These are phyloP conservation scores for Sclerotinia minor DNA, from an alignment of 2,329 filamentous ascomycete genomes.

Conservation along the genomic window DNA sequence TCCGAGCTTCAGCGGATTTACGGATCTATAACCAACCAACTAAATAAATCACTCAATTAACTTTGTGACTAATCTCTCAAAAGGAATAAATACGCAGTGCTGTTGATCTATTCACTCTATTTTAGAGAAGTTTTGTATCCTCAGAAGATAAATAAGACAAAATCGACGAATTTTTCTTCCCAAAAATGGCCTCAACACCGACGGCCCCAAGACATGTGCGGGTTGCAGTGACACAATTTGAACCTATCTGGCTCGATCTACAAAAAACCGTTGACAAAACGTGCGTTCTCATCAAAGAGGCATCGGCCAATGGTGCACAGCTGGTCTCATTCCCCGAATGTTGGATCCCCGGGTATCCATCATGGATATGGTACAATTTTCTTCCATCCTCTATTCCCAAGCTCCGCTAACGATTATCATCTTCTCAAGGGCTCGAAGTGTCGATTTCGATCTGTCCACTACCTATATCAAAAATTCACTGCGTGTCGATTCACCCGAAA, in stretches of 20 bases:
- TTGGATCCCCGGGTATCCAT: constrained; percentile 41
- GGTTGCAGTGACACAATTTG: constrained; percentile 55
- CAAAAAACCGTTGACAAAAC: constrained; percentile 56
- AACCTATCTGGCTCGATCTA: constrained; percentile 61
- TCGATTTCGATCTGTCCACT: constrained; percentile 12
- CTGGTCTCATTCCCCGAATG: constrained; percentile 56
- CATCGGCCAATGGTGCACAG: constrained; percentile 53
- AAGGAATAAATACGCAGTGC: background rate
- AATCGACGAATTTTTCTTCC: background rate
- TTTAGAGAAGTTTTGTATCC: background rate
- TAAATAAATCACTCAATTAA: background rate
- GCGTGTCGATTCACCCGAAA: constrained; percentile 44
- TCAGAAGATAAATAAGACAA: background rate
- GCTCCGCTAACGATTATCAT: background rate
- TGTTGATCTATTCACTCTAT: background rate
- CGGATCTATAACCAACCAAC: background rate
- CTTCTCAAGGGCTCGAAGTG: background rate
- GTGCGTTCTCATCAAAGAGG: constrained; percentile 55
- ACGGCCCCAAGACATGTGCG: background rate
- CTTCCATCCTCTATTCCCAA: background rate
- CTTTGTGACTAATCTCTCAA: too few relatives aligned
- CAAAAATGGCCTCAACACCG: background rate
- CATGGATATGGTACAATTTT: constrained; percentile 12
- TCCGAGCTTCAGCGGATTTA: background rate
- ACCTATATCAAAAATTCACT: constrained; percentile 40